Evolutionary conservation across 2,329 filamentous ascomycete genomes (phyloP).

Genomic region (Coniochaeta pulveracea): DNA sequence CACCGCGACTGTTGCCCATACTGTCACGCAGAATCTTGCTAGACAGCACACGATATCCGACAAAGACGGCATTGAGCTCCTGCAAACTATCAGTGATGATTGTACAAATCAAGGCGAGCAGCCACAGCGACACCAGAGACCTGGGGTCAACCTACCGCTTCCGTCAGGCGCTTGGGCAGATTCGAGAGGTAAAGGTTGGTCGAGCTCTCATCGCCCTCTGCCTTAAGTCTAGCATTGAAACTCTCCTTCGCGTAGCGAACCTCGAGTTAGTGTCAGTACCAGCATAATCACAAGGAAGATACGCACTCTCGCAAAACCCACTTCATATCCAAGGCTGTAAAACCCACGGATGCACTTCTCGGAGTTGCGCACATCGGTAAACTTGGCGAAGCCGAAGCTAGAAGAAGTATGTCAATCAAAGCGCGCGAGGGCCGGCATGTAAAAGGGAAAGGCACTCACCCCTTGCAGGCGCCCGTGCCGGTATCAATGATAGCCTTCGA

Average conservation of each 20-base stretch:
- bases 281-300: slow-evolving; percentile 4
- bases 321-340: slow-evolving; percentile 89
- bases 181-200: slow-evolving; percentile 99
- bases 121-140: not conserved
- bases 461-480: slow-evolving; percentile 87
- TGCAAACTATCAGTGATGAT: slow-evolving; percentile 21
- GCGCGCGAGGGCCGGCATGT: slow-evolving; percentile 1
- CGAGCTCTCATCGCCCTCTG: slow-evolving; percentile 77
- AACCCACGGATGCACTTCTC: slow-evolving; percentile 96
- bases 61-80: slow-evolving; percentile 70
- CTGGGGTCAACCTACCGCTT: slow-evolving; percentile 53
- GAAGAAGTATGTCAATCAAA: slow-evolving; percentile 16
- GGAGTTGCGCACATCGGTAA: slow-evolving; percentile 74
- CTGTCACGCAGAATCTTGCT: slow-evolving; percentile 90
- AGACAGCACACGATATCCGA: slow-evolving; percentile 73
- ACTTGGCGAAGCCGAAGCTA: slow-evolving; percentile 97
- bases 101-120: slow-evolving; percentile 2
- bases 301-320: slow-evolving; percentile 84
- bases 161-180: slow-evolving; percentile 81
- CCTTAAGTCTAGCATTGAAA: slow-evolving; percentile 96
- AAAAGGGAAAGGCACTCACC: slow-evolving; percentile 44
- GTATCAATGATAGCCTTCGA: slow-evolving; percentile 98
- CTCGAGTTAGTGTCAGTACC: slow-evolving; percentile 5
- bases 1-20: slow-evolving; percentile 87
- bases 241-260: slow-evolving; percentile 55